phyloP scores from a whole-genome alignment of 352 stramenopile genomes.

The Phytophthora quininea region DNA sequence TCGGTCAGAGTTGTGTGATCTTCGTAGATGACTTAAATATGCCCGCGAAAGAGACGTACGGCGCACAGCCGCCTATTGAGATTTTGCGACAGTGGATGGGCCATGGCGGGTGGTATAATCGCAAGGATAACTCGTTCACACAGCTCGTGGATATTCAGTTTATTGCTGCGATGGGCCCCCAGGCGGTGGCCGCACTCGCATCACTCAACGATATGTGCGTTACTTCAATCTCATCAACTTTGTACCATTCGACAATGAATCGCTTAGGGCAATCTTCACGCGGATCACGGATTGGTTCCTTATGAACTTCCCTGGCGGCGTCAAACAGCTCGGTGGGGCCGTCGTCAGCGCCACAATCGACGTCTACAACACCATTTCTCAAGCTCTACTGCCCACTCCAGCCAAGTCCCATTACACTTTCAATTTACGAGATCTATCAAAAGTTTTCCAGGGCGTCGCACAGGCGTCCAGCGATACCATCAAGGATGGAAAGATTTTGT shows the following conservation, averaged over 20 bases:
- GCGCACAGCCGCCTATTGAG: constrained; percentile 93
- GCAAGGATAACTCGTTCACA: constrained; percentile 93
- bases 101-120: constrained; percentile 94
- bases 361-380: constrained; percentile 92
- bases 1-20: constrained; percentile 91
- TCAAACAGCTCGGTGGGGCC: constrained; percentile 76
- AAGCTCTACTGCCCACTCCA: constrained; percentile 91
- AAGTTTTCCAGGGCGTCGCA: constrained; percentile 93
- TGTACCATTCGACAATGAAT: constrained; percentile 90
- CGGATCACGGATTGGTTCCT: constrained; percentile 93
- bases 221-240: constrained; percentile 96
- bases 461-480: constrained; percentile 81
- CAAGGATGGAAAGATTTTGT: constrained; percentile 88
- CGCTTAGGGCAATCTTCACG: constrained; percentile 87
- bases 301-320: constrained; percentile 69
- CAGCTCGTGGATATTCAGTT: constrained; percentile 95
- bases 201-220: constrained; percentile 92
- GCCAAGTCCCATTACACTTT: constrained; percentile 96
- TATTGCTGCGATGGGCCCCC: constrained; percentile 93
- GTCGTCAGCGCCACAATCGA: constrained; percentile 91
- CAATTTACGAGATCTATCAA: constrained; percentile 93
- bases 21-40: constrained; percentile 97
- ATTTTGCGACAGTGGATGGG: constrained; percentile 94
- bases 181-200: constrained; percentile 89
- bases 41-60: constrained; percentile 94